Base-by-base conservation (phyloP, 306 rosid genomes). In the Acacia acuminata region DNA sequence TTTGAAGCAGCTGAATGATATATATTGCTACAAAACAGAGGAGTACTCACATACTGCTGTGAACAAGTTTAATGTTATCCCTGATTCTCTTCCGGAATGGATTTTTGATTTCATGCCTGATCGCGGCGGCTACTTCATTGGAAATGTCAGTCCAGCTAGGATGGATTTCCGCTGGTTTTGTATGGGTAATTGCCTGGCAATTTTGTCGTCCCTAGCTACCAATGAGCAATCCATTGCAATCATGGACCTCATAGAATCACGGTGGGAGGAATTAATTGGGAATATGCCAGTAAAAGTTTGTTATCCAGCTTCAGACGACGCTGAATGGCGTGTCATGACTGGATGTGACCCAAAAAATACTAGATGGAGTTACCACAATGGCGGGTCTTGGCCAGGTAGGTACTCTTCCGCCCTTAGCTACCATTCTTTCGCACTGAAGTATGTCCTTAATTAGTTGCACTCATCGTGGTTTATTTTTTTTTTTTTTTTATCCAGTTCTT, bases 381-480 rank as follows among this genome's bases (percentile, higher is more conserved):
- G 97, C 36, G 97, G 97, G 77, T 94, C 98, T 74, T 94, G 98
- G 98, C 97, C 98, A 87, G 98, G 98, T 86, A 81, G 27, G 97
- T 83, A 77, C 32, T 63, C 24, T 58, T 74, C 69, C 69, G 43
- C 75, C 42, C 68, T n/a, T 38, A 2, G 19, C 51, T 30, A 63
- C 55, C 30, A 69, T 79, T 69, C 30, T 53, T 79, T 53, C 25
- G 69, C 83, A 73, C 25, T 13, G 48, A 58, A 51, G 71, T 44
- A 43, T 75, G 78, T 63, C 76, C 14, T 61, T 38, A 73, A 79
- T 79, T 79, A 34, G 51, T 75, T 74, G 47, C 13, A 63, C 32
- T 2, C 20, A 24, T 11, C 42, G 8, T 38, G 42, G 42, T 38
- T 38, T 38, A 38, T 38, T 25, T 24, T 19, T 36, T 27, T 0